These are phyloP conservation scores for Penicillium sp. DNA, from an alignment of 2,329 filamentous ascomycete genomes.

Conservation along the genomic window DNA sequence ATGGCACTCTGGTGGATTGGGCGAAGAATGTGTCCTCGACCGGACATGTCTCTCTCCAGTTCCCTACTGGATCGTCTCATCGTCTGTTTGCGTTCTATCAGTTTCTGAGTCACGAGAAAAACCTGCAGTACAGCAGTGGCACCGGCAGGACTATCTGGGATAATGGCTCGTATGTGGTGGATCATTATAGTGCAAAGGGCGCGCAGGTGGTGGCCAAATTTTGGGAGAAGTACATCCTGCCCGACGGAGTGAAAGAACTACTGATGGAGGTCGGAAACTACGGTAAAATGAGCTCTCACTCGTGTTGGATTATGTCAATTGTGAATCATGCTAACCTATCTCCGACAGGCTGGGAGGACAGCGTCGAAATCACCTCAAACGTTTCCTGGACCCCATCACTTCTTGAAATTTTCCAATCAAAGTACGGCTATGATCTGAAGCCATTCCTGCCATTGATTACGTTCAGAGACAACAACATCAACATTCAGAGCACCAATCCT, in stretches of 20 bases:
- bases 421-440: slow-evolving; percentile 43
- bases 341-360: slow-evolving; percentile 31
- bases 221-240: slow-evolving; percentile 49
- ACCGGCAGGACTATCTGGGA: slow-evolving; percentile 33
- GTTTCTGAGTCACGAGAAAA: slow-evolving; percentile 25
- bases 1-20: slow-evolving; percentile 17
- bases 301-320: no score
- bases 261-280: slow-evolving; percentile 46
- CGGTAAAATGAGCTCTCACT: slow-evolving; percentile 14
- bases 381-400: slow-evolving; percentile 48
- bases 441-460: slow-evolving; percentile 43
- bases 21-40: slow-evolving; percentile 13
- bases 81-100: slow-evolving; percentile 31
- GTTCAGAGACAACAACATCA: slow-evolving; percentile 32
- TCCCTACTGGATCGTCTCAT: slow-evolving; percentile 12
- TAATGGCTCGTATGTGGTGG: slow-evolving; percentile 48
- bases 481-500: slow-evolving; percentile 14
- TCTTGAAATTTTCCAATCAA: slow-evolving; percentile 36
- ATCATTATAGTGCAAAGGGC: slow-evolving; percentile 49
- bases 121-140: slow-evolving; percentile 36
- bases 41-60: slow-evolving; percentile 17
- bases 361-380: slow-evolving; percentile 41
- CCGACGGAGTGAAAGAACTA: slow-evolving; percentile 38
- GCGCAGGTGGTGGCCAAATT: slow-evolving; percentile 46
- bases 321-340: background rate